Percentiles rank a stretch among this genome's conserved stretches.
Conservation (phyloP, 805 yeast genomes). For the Metschnikowia gelsemii region DNA sequence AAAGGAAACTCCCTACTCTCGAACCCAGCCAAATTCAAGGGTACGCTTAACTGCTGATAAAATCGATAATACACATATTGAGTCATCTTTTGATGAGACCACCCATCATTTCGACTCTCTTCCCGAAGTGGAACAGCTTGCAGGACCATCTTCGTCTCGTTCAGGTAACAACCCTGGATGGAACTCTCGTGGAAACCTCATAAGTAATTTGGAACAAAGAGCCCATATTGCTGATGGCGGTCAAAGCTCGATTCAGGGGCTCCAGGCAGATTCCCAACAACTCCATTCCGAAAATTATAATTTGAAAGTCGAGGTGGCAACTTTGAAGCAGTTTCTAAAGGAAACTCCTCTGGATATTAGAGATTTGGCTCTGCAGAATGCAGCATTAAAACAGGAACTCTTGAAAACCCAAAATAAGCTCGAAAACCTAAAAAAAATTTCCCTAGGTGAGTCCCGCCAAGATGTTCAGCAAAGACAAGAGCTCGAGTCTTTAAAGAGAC, state of each 20-base stretch:
- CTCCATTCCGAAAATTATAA: conserved; percentile 45
- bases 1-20: conserved; percentile 1
- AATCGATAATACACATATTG: conserved; percentile 12
- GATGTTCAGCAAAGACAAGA: background rate
- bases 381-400: conserved; percentile 26
- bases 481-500: conserved; percentile 6
- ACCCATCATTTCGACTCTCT: conserved; percentile 10
- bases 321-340: conserved; percentile 38
- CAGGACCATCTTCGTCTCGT: too few relatives aligned
- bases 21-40: background rate
- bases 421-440: background rate
- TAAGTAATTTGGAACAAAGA: background rate
- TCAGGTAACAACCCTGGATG: conserved; percentile 12
- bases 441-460: background rate
- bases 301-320: conserved; percentile 44
- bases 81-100: conserved; percentile 17
- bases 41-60: conserved; percentile 10
- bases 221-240: conserved; percentile 6
- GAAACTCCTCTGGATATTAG: conserved; percentile 44
- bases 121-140: conserved; percentile 4
- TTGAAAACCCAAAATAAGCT: conserved; percentile 10
- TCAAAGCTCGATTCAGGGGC: conserved; percentile 25
- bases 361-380: conserved; percentile 39
- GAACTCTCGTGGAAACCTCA: conserved; percentile 7
- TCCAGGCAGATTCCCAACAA: conserved; percentile 26